Conservation (phyloP, 129 eudicot genomes). For the Tagetes patula region DNA sequence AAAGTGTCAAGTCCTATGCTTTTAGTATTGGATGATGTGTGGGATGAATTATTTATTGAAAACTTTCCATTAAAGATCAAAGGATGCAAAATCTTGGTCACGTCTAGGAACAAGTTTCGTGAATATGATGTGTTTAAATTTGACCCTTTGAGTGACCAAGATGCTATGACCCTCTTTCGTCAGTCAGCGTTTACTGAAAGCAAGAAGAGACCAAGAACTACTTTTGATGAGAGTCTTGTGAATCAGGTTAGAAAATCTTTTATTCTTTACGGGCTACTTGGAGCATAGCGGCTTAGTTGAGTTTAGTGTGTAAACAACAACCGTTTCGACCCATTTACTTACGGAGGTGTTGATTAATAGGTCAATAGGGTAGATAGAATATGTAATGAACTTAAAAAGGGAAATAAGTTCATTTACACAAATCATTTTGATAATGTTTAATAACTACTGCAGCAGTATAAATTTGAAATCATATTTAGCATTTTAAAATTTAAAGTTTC, state of each 20-base stretch:
- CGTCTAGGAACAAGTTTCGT: slow-evolving; percentile 4
- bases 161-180: slow-evolving; percentile 25
- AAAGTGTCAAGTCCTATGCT: slow-evolving; percentile 29
- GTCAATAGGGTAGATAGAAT: no score
- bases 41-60: slow-evolving; percentile 19
- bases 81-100: slow-evolving; percentile 29
- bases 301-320: no score
- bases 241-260: slow-evolving; percentile 16
- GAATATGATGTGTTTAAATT: slow-evolving; percentile 8
- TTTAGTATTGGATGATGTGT: slow-evolving; percentile 42
- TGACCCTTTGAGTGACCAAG: slow-evolving; percentile 24
- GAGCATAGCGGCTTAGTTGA: no score
- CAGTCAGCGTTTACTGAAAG: slow-evolving; percentile 13
- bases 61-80: slow-evolving; percentile 6
- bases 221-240: slow-evolving; percentile 14
- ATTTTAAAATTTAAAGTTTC: no score
- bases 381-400: no score
- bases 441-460: no score
- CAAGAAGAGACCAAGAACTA: neutral
- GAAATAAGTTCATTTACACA: no score
- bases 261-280: neutral
- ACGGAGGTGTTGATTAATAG: no score
- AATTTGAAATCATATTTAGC: neutral
- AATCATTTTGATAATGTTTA: no score
- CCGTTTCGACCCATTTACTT: no score